Conservation (phyloP, 2,329 filamentous ascomycete genomes). For the Amauroascus verrucosus region DNA sequence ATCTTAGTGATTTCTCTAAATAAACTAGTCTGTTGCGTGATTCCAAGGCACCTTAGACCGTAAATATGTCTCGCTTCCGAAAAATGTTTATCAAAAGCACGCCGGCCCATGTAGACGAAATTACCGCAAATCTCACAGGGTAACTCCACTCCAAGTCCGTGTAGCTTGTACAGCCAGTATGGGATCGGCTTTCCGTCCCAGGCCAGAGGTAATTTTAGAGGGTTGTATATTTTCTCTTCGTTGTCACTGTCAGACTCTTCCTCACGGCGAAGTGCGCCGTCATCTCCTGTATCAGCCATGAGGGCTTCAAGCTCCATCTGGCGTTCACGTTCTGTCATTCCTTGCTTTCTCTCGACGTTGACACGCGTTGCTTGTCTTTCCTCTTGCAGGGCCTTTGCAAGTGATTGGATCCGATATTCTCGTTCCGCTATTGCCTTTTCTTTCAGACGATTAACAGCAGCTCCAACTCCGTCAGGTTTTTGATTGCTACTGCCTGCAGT, state of each 20-base stretch:
- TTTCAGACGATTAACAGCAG: constrained; percentile 51
- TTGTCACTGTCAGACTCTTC: constrained; percentile 56
- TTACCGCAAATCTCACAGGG: constrained; percentile 95
- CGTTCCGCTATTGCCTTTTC: constrained; percentile 84
- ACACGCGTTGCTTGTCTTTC: constrained; percentile 82
- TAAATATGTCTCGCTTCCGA: constrained; percentile 89
- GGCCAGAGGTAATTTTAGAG: constrained; percentile 83
- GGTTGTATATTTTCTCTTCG: constrained; percentile 89
- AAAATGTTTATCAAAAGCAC: constrained; percentile 97
- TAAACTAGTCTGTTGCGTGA: constrained; percentile 70
- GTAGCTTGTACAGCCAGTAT: constrained; percentile 96
- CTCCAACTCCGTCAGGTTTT: constrained; percentile 20
- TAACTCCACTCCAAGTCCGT: constrained; percentile 90
- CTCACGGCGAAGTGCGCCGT: constrained; percentile 36
- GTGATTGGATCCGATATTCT: constrained; percentile 69
- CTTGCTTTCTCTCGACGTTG: constrained; percentile 92
- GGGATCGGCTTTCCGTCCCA: constrained; percentile 99
- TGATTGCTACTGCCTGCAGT: constrained; percentile 30
- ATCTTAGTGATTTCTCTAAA: constrained; percentile 93
- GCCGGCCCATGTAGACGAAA: constrained; percentile 94
- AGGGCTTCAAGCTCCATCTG: constrained; percentile 87
- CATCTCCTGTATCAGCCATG: constrained; percentile 51
- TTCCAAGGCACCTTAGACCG: constrained; percentile 84
- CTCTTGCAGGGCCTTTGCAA: constrained; percentile 72
- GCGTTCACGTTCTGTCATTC: constrained; percentile 93